A percentile compares a stretch with the other conserved stretches of the same genome.
Conservation (phyloP, 768 basidiomycete genomes). For the Tylopilus plumbeoviolaceoides region DNA sequence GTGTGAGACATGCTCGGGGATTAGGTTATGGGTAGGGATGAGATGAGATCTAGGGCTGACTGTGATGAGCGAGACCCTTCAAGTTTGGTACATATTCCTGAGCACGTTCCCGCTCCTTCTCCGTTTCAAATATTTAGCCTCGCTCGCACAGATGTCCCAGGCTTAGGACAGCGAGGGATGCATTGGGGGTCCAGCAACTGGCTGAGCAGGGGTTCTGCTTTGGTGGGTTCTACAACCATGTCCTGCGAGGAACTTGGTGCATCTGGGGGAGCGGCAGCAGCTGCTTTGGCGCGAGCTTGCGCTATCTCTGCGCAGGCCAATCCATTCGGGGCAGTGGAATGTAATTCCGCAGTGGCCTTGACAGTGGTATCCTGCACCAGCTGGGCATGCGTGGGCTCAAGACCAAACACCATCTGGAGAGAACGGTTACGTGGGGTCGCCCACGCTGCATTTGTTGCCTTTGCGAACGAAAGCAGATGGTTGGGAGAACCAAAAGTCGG, state of each 20-base stretch:
- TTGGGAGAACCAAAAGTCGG: constrained; percentile 72
- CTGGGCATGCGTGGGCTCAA: constrained; percentile 60
- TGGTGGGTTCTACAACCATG: constrained; percentile 15
- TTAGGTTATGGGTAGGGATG: too few relatives aligned
- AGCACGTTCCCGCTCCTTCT: constrained; percentile 37
- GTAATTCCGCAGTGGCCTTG: constrained; percentile 53
- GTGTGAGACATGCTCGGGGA: too few relatives aligned
- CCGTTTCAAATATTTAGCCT: constrained; percentile 34
- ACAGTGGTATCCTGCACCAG: constrained; percentile 73
- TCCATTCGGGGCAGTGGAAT: constrained; percentile 75
- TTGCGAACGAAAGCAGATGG: constrained; percentile 73
- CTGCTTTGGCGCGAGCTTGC: constrained; percentile 42
- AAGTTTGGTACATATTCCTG: too few relatives aligned
- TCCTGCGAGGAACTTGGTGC: constrained; percentile 17
- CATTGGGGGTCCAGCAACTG: constrained; percentile 39
- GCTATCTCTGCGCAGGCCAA: constrained; percentile 62
- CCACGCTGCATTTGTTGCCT: constrained; percentile 59
- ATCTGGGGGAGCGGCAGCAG: constrained; percentile 22
- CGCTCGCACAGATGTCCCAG: constrained; percentile 40
- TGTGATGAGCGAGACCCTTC: too few relatives aligned
- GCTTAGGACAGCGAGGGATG: constrained; percentile 70
- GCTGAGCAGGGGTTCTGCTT: constrained; percentile 16
- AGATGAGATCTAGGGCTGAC: too few relatives aligned
- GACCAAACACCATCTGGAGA: constrained; percentile 78
- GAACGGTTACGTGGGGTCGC: constrained; percentile 66